A percentile compares a stretch with the other conserved stretches of the same genome.
Evolutionary conservation across 441 rosid genomes (phyloP).

Genomic region (Macaranga tanarius): DNA sequence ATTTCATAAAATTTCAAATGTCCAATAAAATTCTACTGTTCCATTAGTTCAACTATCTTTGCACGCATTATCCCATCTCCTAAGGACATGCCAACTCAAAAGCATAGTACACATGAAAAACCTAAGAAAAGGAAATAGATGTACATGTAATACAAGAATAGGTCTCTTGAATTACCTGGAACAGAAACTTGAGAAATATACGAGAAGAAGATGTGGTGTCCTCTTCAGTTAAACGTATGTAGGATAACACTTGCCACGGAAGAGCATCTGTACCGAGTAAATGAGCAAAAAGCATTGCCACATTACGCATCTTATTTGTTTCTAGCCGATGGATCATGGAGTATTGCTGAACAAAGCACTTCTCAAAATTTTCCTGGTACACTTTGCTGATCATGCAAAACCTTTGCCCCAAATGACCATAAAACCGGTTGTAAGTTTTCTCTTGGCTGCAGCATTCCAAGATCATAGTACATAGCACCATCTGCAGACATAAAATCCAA

Average conservation of each 20-base stretch:
- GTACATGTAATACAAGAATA: too few relatives aligned
- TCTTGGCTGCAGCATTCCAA: constrained; percentile 94
- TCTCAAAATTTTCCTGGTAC: constrained; percentile 79
- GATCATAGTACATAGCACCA: constrained; percentile 83
- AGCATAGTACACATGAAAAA: too few relatives aligned
- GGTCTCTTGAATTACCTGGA: constrained; percentile 46
- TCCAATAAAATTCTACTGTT: background rate
- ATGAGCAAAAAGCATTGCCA: constrained; percentile 88
- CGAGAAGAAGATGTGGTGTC: constrained; percentile 88
- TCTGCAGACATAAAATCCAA: constrained; percentile 33
- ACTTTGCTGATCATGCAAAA: constrained; percentile 88
- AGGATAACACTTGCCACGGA: constrained; percentile 84
- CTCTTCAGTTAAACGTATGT: constrained; percentile 77
- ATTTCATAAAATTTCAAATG: background rate
- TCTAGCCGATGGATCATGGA: constrained; percentile 86
- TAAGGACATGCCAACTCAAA: background rate
- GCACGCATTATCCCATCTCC: background rate
- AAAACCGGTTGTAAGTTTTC: constrained; percentile 79
- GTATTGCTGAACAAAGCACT: constrained; percentile 81
- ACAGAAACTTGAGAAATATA: constrained; percentile 88
- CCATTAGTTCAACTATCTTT: background rate
- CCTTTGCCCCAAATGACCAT: constrained; percentile 83
- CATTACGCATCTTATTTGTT: constrained; percentile 77
- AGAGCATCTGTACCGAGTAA: constrained; percentile 80
- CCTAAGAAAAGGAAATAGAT: too few relatives aligned